Evolutionary conservation across 1,139 yeast genomes (phyloP).

Genomic region (Arxiozyma slooffiae): DNA sequence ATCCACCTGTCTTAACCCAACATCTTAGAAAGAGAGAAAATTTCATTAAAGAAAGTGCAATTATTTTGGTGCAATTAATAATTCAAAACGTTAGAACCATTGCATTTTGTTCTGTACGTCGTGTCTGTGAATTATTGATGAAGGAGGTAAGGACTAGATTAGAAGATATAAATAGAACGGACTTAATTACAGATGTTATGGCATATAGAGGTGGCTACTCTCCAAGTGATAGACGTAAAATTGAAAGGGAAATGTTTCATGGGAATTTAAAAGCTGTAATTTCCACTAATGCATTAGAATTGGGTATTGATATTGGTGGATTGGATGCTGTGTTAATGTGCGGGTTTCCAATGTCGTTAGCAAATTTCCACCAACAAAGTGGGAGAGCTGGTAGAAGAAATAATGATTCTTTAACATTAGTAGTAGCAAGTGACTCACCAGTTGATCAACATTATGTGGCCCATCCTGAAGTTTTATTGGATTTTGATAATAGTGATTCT

Average conservation of each 20-base stretch:
- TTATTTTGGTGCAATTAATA: conserved; percentile 55
- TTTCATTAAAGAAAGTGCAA: conserved; percentile 68
- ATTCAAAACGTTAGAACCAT: conserved; percentile 63
- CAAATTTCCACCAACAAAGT: conserved; percentile 87
- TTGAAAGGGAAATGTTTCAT: conserved; percentile 81
- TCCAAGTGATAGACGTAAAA: conserved; percentile 69
- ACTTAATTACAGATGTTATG: conserved; percentile 62
- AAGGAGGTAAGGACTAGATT: conserved; percentile 59
- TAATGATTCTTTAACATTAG: conserved; percentile 64
- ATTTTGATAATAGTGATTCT: conserved; percentile 30
- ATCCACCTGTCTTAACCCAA: conserved; percentile 45
- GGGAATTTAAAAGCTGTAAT: conserved; percentile 78
- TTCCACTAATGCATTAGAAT: conserved; percentile 89
- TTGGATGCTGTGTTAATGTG: conserved; percentile 84
- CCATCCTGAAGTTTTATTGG: conserved; percentile 56
- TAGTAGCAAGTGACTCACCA: conserved; percentile 78
- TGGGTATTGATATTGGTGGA: conserved; percentile 90
- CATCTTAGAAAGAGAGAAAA: conserved; percentile 44
- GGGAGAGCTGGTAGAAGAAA: conserved; percentile 91
- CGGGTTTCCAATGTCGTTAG: conserved; percentile 82
- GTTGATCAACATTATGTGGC: conserved; percentile 75
- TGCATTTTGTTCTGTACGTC: conserved; percentile 80
- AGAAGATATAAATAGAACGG: conserved; percentile 35
- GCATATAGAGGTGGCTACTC: conserved; percentile 94
- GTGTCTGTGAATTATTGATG: conserved; percentile 78